Percentiles rank a stretch among this genome's conserved stretches.
Conservation (phyloP, 257 asterid species). For the Gentiana straminea region DNA sequence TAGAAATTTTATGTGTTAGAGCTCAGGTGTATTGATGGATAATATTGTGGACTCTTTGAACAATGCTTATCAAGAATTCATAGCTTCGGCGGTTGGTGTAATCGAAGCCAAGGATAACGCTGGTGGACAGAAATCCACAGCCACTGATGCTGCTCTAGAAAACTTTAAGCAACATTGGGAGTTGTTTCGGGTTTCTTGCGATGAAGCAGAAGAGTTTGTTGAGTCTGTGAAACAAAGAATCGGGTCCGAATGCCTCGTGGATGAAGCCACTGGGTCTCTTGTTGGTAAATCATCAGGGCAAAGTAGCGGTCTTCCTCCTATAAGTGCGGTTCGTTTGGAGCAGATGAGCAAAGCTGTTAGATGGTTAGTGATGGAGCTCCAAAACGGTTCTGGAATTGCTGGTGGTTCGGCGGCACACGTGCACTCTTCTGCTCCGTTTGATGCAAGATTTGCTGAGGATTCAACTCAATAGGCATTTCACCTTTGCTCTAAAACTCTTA, state of each 20-base stretch:
- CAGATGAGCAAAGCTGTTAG: conserved; percentile 99
- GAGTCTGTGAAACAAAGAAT: conserved; percentile 95
- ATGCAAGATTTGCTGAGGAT: conserved; percentile 88
- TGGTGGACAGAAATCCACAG: conserved; percentile 47
- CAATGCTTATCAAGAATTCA: conserved; percentile 68
- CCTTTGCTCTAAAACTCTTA: background rate
- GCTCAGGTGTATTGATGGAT: conserved; percentile 41
- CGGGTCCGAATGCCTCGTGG: conserved; percentile 93
- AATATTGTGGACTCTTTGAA: conserved; percentile 59
- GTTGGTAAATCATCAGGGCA: conserved; percentile 60
- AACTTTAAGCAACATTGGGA: conserved; percentile 90
- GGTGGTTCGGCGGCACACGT: conserved; percentile 42
- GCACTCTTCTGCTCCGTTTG: conserved; percentile 66
- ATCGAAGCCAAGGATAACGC: conserved; percentile 59
- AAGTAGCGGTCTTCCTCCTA: conserved; percentile 67
- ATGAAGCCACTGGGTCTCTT: conserved; percentile 86
- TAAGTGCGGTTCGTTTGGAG: conserved; percentile 93
- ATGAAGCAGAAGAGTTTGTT: conserved; percentile 88
- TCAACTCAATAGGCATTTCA: conserved; percentile 57
- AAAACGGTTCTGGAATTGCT: conserved; percentile 71
- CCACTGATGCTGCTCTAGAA: conserved; percentile 82
- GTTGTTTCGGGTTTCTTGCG: conserved; percentile 77
- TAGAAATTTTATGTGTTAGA: too few species aligned
- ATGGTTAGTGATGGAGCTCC: conserved; percentile 85
- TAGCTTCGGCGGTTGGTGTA: conserved; percentile 54